Evolutionary conservation across 345 rosid genomes (phyloP).

Genomic region (Odontarrhena argentea): DNA sequence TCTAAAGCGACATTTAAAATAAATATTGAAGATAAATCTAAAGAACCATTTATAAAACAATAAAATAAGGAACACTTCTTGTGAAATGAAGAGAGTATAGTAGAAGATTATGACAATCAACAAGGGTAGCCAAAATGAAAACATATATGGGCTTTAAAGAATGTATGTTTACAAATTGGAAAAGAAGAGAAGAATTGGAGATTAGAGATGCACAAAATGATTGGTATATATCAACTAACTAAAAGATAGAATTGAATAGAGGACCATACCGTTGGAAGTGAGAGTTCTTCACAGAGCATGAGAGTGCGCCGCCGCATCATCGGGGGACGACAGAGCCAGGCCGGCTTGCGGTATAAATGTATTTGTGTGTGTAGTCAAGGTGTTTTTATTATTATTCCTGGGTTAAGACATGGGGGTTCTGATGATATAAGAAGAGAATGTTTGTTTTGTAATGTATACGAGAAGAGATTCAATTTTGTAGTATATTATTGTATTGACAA

Average conservation of each 20-base stretch:
- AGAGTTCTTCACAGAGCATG: conserved; percentile 40
- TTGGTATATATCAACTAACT: neutral
- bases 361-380: neutral
- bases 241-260: neutral
- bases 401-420: conserved; percentile 24
- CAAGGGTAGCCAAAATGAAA: too few species aligned
- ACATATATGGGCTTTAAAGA: too few species aligned
- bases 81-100: too few species aligned
- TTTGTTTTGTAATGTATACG: conserved; percentile 23
- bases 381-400: neutral
- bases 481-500: conserved; percentile 14
- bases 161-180: neutral
- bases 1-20: too few species aligned
- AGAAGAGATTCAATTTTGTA: conserved; percentile 14
- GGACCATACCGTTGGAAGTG: conserved; percentile 37
- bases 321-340: conserved; percentile 5
- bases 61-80: too few species aligned
- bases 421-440: conserved; percentile 25
- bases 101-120: too few species aligned
- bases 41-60: too few species aligned
- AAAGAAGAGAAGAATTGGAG: conserved; percentile 1
- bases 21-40: too few species aligned
- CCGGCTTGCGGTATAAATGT: neutral
- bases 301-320: conserved; percentile 28
- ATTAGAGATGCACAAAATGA: conserved; percentile 5